Percentiles rank a stretch among this genome's conserved stretches.
Conservation (phyloP, 2,329 filamentous ascomycete species). For the Chrysoporthe deuterocubensis region DNA sequence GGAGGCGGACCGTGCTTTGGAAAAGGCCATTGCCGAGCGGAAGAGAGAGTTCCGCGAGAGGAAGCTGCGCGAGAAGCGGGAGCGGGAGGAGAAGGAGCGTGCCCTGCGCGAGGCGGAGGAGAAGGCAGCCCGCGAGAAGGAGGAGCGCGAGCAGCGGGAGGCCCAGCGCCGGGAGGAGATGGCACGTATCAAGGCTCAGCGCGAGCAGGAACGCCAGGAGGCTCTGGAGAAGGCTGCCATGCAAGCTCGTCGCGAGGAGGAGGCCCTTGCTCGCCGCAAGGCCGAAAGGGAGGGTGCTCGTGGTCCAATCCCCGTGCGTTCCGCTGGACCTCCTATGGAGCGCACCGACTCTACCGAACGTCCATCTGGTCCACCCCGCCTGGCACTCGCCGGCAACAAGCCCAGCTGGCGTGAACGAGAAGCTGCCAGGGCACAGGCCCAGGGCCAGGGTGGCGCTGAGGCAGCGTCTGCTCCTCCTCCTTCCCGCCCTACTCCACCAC, state of each 20-base stretch:
- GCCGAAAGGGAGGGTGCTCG: conserved; percentile 62
- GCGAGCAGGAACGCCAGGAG: conserved; percentile 71
- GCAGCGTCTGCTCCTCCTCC: conserved; percentile 34
- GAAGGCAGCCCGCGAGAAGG: conserved; percentile 77
- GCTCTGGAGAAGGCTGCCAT: conserved; percentile 64
- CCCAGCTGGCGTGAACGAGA: conserved; percentile 65
- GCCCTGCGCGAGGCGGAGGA: conserved; percentile 84
- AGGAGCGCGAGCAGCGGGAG: conserved; percentile 78
- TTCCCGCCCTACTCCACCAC: conserved; percentile 34
- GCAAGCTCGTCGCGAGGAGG: conserved; percentile 85
- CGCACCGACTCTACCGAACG: conserved; percentile 51
- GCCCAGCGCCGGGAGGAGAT: conserved; percentile 78
- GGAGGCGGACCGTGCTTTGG: conserved; percentile 88
- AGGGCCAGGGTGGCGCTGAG: conserved; percentile 34
- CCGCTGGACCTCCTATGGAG: conserved; percentile 39
- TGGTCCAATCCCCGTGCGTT: conserved; percentile 39
- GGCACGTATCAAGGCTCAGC: conserved; percentile 67
- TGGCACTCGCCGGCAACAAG: conserved; percentile 56
- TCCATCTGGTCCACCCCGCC: conserved; percentile 56
- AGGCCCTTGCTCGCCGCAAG: conserved; percentile 77
- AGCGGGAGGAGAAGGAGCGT: conserved; percentile 83
- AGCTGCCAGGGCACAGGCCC: conserved; percentile 49
- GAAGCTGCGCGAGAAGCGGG: conserved; percentile 79
- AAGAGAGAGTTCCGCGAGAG: conserved; percentile 88
- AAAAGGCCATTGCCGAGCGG: conserved; percentile 86